These are phyloP conservation scores for Zizania latifolia DNA, from an alignment of 176 grass and related monocot genomes.

Conservation along the genomic window DNA sequence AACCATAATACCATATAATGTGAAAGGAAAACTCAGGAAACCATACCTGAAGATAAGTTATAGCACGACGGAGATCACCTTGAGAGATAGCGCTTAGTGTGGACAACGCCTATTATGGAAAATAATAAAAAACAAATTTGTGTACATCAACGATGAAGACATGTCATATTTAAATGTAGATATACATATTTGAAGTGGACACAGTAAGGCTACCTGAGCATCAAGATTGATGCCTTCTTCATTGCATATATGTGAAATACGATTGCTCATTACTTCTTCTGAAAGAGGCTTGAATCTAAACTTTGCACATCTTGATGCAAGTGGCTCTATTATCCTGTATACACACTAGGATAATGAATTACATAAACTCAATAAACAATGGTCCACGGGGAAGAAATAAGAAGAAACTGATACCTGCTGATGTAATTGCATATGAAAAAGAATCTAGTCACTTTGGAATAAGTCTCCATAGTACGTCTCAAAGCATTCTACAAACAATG, in stretches of 20 bases:
- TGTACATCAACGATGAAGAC: slow-evolving; percentile 19
- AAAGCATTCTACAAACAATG: slow-evolving; percentile 81
- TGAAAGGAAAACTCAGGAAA: neutral
- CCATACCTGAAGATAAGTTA: slow-evolving; percentile 93
- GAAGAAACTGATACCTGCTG: slow-evolving; percentile 61
- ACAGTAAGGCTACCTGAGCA: slow-evolving; percentile 46
- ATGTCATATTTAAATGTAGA: neutral
- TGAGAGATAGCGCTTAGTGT: slow-evolving; percentile 86
- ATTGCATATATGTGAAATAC: slow-evolving; percentile 87
- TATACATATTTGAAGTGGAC: slow-evolving; percentile 22
- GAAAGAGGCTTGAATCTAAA: slow-evolving; percentile 99
- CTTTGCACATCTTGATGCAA: slow-evolving; percentile 97
- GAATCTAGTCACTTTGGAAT: slow-evolving; percentile 96
- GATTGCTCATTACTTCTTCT: slow-evolving; percentile 86
- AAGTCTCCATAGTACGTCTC: slow-evolving; percentile 82
- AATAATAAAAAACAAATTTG: slow-evolving; percentile 33
- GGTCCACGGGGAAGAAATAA: neutral
- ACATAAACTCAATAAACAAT: slow-evolving; percentile 7
- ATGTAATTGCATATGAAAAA: slow-evolving; percentile 99
- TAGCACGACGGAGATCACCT: slow-evolving; percentile 96
- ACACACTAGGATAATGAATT: neutral
- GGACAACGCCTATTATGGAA: slow-evolving; percentile 57
- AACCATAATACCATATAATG: neutral
- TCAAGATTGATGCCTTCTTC: slow-evolving; percentile 89
- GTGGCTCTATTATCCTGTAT: slow-evolving; percentile 93